Base-by-base conservation (phyloP, 352 stramenopile genomes). In the Phytophthora pistaciae region DNA sequence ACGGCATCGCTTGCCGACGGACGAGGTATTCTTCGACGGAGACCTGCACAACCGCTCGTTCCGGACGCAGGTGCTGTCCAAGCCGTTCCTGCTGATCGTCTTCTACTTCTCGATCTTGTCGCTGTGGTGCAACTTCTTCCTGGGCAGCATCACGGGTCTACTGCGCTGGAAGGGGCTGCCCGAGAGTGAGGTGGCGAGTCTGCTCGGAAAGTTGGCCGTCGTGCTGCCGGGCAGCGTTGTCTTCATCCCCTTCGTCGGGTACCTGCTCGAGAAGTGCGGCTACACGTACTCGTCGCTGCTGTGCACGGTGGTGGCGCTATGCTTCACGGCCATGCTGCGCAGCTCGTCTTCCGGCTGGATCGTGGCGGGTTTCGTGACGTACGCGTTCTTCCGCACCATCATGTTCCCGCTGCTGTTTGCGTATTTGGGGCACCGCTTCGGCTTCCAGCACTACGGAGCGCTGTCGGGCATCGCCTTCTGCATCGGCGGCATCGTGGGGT, bases 91-190 rank as follows among this genome's bases (percentile, higher is more conserved):
- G 56, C 75, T 92, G 29, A 83, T 93, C 31, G 72, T 78, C n/a
- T 75, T 91, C 48, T 89, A 92, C 68, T 95, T 96, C 60, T 78
- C 87, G 0, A 78, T 94, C 38, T 72, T 84, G 44, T 83, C 78
- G n/a, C 87, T 96, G 50, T 94, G 84, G 73, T 93, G 86, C 62
- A 96, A 96, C 65, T 95, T 95, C 66, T 95, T 94, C 66, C 72
- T 96, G 40, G 88, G 84, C 53, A 92, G 79, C 44, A 72, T 95
- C 11, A 88, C 77, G 11, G 74, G 71, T 38, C 76, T 92, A 53
- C 60, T 94, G 48, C 80, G 80, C 8, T 83, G 79, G 71, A 87
- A 91, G 49, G 57, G 69, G 31, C 64, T 94, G 18, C 46, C 78
- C 5, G 67, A 80, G n/a, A 72, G 52, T 14, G 64, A 79, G 13